Conservation (phyloP, 768 basidiomycete genomes). For the Leccinum pellstonianum region DNA sequence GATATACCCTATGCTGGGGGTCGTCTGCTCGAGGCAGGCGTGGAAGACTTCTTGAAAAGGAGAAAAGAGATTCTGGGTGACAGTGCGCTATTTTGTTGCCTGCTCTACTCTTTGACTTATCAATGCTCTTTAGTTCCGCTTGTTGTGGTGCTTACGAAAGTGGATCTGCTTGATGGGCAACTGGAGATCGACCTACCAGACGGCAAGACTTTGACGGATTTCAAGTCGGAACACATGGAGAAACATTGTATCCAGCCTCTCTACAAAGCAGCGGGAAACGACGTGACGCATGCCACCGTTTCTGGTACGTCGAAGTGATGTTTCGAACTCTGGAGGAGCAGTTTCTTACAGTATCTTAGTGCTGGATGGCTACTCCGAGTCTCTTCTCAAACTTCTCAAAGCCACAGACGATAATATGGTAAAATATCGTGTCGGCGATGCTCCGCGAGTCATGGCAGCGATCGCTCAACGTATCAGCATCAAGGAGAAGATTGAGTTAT, state of each 20-base stretch:
- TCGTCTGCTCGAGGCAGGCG: conserved; percentile 9
- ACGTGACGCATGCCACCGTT: conserved; percentile 2
- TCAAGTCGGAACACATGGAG: not conserved
- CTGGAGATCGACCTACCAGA: conserved; percentile 2
- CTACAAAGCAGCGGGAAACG: not conserved
- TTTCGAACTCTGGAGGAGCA: not conserved
- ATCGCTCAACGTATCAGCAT: conserved; percentile 21
- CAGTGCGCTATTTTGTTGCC: not conserved
- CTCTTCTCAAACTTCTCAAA: conserved; percentile 2
- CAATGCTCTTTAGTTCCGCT: not conserved
- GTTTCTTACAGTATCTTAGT: conserved; percentile 3
- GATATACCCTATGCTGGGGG: conserved; percentile 16
- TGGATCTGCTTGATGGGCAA: conserved; percentile 6
- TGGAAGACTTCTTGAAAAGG: conserved; percentile 1
- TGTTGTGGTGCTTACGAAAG: conserved; percentile 19
- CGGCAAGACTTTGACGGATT: not conserved
- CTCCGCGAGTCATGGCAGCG: conserved; percentile 6
- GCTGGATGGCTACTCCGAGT: conserved; percentile 2
- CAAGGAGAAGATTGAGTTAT: conserved; percentile 14
- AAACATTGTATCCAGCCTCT: conserved; percentile 8
- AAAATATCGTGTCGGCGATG: conserved; percentile 9
- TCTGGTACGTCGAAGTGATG: conserved; percentile 8
- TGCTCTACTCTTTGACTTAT: conserved; percentile 2
- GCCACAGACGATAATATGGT: conserved; percentile 6
- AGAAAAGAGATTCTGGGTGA: conserved; percentile 11